These are phyloP conservation scores for Erigeron philadelphicus DNA, from an alignment of 140 eudicot species.

Conservation along the genomic window DNA sequence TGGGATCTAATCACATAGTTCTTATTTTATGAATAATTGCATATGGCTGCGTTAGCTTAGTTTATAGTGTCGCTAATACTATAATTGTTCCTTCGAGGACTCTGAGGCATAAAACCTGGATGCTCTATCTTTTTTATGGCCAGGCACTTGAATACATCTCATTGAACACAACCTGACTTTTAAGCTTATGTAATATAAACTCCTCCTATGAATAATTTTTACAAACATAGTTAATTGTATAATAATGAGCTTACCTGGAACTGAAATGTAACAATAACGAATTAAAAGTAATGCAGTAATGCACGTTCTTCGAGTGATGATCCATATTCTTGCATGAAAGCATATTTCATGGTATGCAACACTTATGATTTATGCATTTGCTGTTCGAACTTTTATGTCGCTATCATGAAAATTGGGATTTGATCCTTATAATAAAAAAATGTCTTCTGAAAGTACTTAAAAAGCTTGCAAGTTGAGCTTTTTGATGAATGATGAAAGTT, in stretches of 20 bases:
- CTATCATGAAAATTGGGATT: background rate
- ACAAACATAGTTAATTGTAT: background rate
- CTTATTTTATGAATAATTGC: slow-evolving; percentile 2
- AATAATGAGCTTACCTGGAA: background rate
- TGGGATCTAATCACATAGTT: no score
- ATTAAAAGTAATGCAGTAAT: background rate
- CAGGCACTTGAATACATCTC: background rate
- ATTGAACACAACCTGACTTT: background rate
- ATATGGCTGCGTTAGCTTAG: no score
- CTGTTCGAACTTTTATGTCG: background rate
- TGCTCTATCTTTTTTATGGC: slow-evolving; percentile 3
- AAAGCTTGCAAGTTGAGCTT: background rate
- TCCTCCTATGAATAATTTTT: background rate
- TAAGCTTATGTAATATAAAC: background rate
- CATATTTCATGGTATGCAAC: background rate
- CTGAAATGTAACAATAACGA: background rate
- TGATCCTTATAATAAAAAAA: background rate
- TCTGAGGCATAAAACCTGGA: slow-evolving; percentile 21
- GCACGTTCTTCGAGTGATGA: background rate
- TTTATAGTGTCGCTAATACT: slow-evolving; percentile 16
- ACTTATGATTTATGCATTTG: background rate
- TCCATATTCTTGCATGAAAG: background rate
- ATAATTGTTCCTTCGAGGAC: slow-evolving; percentile 12
- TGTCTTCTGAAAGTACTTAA: background rate
- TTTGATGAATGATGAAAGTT: background rate